A percentile compares a stretch with the other conserved stretches of the same genome.
phyloP scores from a whole-genome alignment of 163 green algal species.

The Volvox carteri region DNA sequence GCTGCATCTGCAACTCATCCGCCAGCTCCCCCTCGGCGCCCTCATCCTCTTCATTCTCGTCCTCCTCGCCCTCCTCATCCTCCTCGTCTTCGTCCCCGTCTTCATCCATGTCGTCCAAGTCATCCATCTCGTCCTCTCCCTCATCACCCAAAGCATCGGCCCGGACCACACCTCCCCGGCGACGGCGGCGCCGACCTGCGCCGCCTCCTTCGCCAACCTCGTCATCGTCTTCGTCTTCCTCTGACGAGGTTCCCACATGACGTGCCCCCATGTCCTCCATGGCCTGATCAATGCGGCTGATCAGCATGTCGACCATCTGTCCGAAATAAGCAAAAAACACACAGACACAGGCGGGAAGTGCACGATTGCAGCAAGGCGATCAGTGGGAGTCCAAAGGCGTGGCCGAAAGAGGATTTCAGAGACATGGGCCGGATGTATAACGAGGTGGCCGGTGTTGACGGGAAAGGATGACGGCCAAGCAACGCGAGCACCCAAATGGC shows the following conservation, averaged over 20 bases:
- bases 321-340: too few relatives aligned
- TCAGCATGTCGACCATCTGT: constrained; percentile 53
- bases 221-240: constrained; percentile 60
- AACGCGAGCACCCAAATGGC: too few relatives aligned
- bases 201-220: constrained; percentile 33
- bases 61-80: constrained; percentile 47
- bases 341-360: too few relatives aligned
- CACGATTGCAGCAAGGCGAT: too few relatives aligned
- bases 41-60: constrained; percentile 38
- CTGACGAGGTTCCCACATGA: constrained; percentile 50
- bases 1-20: constrained; percentile 56
- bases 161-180: constrained; percentile 35
- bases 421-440: too few relatives aligned
- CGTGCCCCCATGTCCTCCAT: constrained; percentile 68
- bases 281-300: constrained; percentile 34
- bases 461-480: too few relatives aligned
- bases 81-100: constrained; percentile 45
- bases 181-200: background rate
- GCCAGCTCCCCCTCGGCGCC: constrained; percentile 54
- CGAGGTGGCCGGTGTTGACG: too few relatives aligned
- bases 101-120: constrained; percentile 61
- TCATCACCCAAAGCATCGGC: constrained; percentile 56
- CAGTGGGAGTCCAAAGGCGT: too few relatives aligned
- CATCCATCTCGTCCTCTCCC: constrained; percentile 66
- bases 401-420: too few relatives aligned